Base-by-base conservation (phyloP, 1,139 yeast species). In the Casaregolazyma suthepensis region DNA sequence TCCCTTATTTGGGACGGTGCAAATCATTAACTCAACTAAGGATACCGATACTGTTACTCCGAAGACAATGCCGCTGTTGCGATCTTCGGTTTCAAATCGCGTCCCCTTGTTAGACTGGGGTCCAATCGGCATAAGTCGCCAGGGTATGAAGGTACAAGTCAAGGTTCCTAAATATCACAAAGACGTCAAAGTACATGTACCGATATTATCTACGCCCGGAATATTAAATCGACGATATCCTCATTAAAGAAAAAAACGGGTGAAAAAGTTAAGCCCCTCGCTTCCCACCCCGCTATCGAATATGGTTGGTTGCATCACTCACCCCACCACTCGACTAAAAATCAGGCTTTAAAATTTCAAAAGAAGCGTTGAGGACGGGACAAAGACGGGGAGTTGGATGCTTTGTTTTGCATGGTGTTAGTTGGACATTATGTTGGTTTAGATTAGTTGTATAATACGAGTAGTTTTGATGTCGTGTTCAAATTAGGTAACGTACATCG, bases 151-250 rank as follows among this genome's bases (percentile, higher is more conserved):
- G 12, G 31, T 26, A 26, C 31, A 26, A 26, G 10, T 26, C 5
- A 9, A 3, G 10, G 12, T 26, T 5, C 31, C 31, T 26, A 26
- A 26, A 5, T 26, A 5, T 18, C 18, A 9, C 12, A 15, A 22
- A 19, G 19, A 5, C 31, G n/a, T 15, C 18, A 12, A 43, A 49
- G 12, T 29, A 31, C 38, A 43, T 43, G 46, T 37, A n/a, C 54
- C 54, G 3, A 22, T 52, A 22, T 40, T 52, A 9, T 48, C 46
- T 22, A 52, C 54, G 2, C 54, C 54, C n/a, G 54, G 50, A 9
- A 46, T 42, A 2, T 40, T 52, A 12, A 50, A 52, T 13, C 46
- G 54, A 17, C 18, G 37, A 31, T 52, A 52, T 42, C 54, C 54
- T 31, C 43, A 46, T 4, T 26, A n/a, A n/a, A n/a, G n/a, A n/a